Base-by-base conservation (phyloP, 768 basidiomycete genomes). In the Lentinula boryana region DNA sequence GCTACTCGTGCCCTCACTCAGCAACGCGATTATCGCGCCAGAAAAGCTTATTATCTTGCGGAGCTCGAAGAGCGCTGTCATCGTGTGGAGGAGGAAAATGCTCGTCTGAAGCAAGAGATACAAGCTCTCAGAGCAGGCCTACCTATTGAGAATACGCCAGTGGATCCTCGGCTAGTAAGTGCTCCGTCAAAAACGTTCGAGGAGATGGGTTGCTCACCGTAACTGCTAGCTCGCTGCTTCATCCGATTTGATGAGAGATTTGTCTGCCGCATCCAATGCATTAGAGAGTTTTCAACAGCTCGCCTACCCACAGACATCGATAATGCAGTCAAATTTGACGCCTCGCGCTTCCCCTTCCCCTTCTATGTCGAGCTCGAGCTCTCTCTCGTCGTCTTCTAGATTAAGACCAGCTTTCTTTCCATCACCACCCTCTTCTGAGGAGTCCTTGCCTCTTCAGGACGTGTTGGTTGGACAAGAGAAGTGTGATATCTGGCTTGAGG, bases 11-110 rank as follows among this genome's bases (percentile, higher is more conserved):
- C 83, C 44, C 77, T 87, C 32, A 75, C 80, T 51, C 83, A 85
- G 64, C 85, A 87, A 68, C 79, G 85, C 10, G 85, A 85, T 70
- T 87, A 86, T 67, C 80, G 85, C 18, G 85, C 84, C 6, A 77
- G 85, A 55, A 83, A 82, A 66, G 81, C 83, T 4, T 76, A 76
- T 58, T 83, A 86, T 70, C 68, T 86, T 52, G 70, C 78, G 4
- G 81, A 81, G 48, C 77, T 87, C 44, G 84, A 87, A 67, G 76
- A 79, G 18, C 79, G 83, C 31, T 80, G 78, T 66, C 75, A 74
- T n/a, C 73, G 68, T 35, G 76, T 77, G 12, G 85, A 87, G 64
- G 79, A 77, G 35, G 85, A 87, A 68, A 86, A 85, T 65, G 71
- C 48, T 1, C 70, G 73, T 35, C 71, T 87, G 46, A 77, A 77